Evolutionary conservation across 2,329 filamentous ascomycete species (phyloP).

Genomic region (Neopestalotiopsis clavispora): DNA sequence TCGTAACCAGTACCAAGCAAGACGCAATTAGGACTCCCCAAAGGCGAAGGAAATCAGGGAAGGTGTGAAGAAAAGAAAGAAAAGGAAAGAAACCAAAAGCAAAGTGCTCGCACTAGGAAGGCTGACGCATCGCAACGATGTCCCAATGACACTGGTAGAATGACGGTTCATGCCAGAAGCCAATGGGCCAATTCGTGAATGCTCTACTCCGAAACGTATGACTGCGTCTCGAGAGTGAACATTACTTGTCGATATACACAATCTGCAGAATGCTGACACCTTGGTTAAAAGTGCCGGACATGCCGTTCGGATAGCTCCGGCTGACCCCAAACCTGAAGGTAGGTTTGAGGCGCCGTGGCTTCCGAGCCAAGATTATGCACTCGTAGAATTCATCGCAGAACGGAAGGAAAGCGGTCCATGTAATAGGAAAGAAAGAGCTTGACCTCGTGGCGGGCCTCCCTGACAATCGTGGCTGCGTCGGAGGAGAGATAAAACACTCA

Average conservation of each 20-base stretch:
- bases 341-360: conserved; percentile 28
- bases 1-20: neutral
- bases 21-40: neutral
- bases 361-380: conserved; percentile 41
- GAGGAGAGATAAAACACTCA: conserved; percentile 7
- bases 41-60: neutral
- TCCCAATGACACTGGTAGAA: neutral
- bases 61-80: conserved; percentile 6
- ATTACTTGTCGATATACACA: neutral
- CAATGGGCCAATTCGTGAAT: neutral
- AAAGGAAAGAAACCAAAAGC: conserved; percentile 18
- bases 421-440: conserved; percentile 35
- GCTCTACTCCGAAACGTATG: neutral
- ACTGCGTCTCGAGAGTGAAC: neutral
- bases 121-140: conserved; percentile 21
- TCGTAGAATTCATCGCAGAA: conserved; percentile 43
- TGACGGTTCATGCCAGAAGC: neutral
- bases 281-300: conserved; percentile 39
- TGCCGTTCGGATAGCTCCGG: conserved; percentile 42
- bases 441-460: conserved; percentile 11
- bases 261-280: conserved; percentile 30
- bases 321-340: conserved; percentile 16
- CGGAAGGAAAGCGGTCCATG: conserved; percentile 42
- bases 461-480: neutral
- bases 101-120: conserved; percentile 13